Evolutionary conservation across 331 rosid species (phyloP).

Genomic region (Malus hybrid): DNA sequence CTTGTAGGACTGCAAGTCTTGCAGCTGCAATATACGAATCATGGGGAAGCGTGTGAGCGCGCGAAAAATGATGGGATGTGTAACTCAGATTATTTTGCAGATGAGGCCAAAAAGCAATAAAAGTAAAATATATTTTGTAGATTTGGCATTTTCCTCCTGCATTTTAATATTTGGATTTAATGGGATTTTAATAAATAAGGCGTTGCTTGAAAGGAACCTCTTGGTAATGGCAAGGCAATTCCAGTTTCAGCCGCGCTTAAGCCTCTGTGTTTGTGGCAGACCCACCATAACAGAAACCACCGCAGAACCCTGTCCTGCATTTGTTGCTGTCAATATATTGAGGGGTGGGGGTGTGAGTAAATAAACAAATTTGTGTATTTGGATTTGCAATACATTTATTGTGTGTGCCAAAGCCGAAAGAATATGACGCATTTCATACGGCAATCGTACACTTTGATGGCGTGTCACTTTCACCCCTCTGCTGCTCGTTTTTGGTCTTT

Average conservation of each 20-base stretch:
- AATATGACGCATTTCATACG: conserved; percentile 43
- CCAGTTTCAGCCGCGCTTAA: not conserved
- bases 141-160: not conserved
- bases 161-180: not conserved
- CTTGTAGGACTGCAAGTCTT: conserved; percentile 1
- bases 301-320: no score
- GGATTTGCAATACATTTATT: not conserved
- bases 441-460: conserved; percentile 32
- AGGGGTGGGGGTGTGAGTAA: no score
- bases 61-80: conserved; percentile 30
- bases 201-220: conserved; percentile 52
- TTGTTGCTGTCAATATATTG: no score
- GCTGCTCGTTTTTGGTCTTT: not conserved
- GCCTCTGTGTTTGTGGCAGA: not conserved
- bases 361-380: no score
- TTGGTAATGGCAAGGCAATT: conserved; percentile 2
- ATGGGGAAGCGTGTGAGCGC: conserved; percentile 30
- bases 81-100: conserved; percentile 11
- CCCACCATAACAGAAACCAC: no score
- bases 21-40: not conserved
- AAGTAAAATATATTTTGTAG: not conserved
- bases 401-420: conserved; percentile 15
- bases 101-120: conserved; percentile 4
- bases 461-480: conserved; percentile 11
- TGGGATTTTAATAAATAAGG: conserved; percentile 2